Percentiles rank a stretch among this genome's conserved stretches.
Conservation (phyloP, 805 yeast genomes). For the Cyberlindnera americana region DNA sequence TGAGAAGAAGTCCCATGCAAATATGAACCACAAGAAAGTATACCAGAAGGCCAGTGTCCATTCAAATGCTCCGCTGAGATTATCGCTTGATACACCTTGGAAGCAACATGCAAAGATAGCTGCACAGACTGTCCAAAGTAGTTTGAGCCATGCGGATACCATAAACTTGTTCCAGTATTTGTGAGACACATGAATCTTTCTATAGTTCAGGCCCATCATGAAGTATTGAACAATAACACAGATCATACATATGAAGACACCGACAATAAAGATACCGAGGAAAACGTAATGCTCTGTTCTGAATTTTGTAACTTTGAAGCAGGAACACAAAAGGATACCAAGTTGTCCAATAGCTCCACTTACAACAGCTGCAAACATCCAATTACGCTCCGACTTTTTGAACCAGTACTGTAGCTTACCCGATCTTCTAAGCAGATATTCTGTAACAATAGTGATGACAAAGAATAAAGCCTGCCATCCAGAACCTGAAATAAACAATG, state of each 20-base stretch:
- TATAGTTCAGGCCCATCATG: constrained; percentile 43
- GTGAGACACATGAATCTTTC: constrained; percentile 31
- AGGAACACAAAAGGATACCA: constrained; percentile 70
- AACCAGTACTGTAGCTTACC: constrained; percentile 47
- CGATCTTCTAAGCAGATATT: constrained; percentile 54
- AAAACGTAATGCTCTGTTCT: constrained; percentile 57
- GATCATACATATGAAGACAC: constrained; percentile 51
- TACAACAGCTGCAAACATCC: constrained; percentile 39
- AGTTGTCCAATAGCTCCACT: constrained; percentile 59
- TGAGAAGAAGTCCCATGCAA: constrained; percentile 69
- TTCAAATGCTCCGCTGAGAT: constrained; percentile 49
- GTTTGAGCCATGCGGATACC: constrained; percentile 50
- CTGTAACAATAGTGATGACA: constrained; percentile 59
- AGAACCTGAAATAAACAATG: constrained; percentile 75
- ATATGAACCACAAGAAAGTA: constrained; percentile 59
- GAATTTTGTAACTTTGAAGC: constrained; percentile 61
- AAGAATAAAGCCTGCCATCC: constrained; percentile 76
- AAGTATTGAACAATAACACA: constrained; percentile 43
- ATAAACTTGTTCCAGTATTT: constrained; percentile 40
- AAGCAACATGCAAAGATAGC: constrained; percentile 66
- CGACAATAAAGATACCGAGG: constrained; percentile 70
- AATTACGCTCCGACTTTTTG: constrained; percentile 34
- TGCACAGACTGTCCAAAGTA: constrained; percentile 64
- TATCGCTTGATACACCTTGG: constrained; percentile 39
- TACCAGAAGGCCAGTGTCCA: constrained; percentile 89